These are phyloP conservation scores for Fusarium chuoi DNA, from an alignment of 2,329 filamentous ascomycete genomes.

Conservation along the genomic window DNA sequence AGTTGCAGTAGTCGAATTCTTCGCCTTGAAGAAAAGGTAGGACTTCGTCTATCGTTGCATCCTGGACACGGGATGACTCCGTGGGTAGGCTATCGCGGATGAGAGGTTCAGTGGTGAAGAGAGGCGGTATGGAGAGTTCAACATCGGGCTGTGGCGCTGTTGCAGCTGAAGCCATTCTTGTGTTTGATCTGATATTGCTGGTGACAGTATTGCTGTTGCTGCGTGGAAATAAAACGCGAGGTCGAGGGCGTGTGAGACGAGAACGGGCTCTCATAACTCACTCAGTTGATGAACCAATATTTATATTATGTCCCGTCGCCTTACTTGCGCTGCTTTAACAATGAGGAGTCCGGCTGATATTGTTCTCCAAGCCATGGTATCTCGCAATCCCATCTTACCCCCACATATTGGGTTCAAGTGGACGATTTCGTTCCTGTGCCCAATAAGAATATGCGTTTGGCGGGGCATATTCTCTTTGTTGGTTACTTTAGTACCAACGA, in stretches of 20 bases:
- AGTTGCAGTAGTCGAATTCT: conserved; percentile 68
- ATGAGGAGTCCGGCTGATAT: conserved; percentile 40
- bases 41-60: conserved; percentile 74
- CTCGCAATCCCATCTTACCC: conserved; percentile 30
- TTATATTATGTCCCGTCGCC: conserved; percentile 32
- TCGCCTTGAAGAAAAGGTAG: conserved; percentile 73
- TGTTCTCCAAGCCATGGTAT: conserved; percentile 43
- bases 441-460: conserved; percentile 29
- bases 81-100: conserved; percentile 76
- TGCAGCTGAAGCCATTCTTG: conserved; percentile 25
- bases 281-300: conserved; percentile 23
- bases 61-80: conserved; percentile 73
- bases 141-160: conserved; percentile 12
- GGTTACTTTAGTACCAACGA: conserved; percentile 34
- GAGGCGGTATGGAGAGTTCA: conserved; percentile 56
- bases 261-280: conserved; percentile 47
- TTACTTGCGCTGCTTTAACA: conserved; percentile 28
- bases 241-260: conserved; percentile 43
- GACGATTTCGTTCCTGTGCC: conserved; percentile 18
- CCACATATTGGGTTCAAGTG: conserved; percentile 37
- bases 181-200: conserved; percentile 19
- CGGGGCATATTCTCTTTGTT: conserved; percentile 40
- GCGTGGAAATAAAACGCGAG: conserved; percentile 48
- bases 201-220: conserved; percentile 18
- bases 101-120: conserved; percentile 68